phyloP scores from a whole-genome alignment of 495 filamentous ascomycete genomes.

The Baudoinia panamericana region DNA sequence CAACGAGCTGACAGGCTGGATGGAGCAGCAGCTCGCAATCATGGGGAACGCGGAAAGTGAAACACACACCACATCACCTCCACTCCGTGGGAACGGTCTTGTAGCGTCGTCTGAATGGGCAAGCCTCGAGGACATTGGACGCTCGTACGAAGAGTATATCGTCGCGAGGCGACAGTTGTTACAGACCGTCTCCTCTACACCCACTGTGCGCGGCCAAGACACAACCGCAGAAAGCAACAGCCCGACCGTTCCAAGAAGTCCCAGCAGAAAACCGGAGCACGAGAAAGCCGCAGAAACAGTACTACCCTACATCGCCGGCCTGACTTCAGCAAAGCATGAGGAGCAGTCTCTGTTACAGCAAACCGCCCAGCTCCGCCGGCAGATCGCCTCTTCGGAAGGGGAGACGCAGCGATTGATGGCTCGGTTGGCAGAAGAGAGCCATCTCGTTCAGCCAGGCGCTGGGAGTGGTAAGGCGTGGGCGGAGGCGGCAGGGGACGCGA shows the following conservation, averaged over 20 bases:
- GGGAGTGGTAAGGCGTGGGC: constrained; percentile 14
- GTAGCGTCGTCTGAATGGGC: too few relatives aligned
- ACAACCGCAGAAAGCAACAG: too few relatives aligned
- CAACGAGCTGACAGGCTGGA: constrained; percentile 26
- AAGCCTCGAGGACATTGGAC: constrained; percentile 5
- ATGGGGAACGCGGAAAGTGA: constrained; percentile 14
- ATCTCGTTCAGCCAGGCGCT: constrained; percentile 23
- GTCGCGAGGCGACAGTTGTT: constrained; percentile 5
- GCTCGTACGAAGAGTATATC: constrained; percentile 13
- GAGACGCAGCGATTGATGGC: constrained; percentile 17
- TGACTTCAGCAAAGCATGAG: constrained; percentile 8
- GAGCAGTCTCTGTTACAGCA: constrained; percentile 13
- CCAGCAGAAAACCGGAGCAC: background rate
- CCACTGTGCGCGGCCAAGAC: background rate
- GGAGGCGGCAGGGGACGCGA: constrained; percentile 11
- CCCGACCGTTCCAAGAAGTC: too few relatives aligned
- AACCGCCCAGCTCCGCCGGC: constrained; percentile 14
- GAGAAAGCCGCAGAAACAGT: constrained; percentile 1
- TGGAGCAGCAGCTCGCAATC: constrained; percentile 27
- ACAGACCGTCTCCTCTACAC: background rate
- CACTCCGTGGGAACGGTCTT: background rate
- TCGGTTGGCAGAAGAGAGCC: constrained; percentile 27
- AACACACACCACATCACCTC: background rate
- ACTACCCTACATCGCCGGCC: constrained; percentile 8
- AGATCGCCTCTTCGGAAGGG: constrained; percentile 21